Percentiles rank a stretch among this genome's conserved stretches.
phyloP scores from a whole-genome alignment of 2,329 filamentous ascomycete genomes.

The Colletotrichum sp. region DNA sequence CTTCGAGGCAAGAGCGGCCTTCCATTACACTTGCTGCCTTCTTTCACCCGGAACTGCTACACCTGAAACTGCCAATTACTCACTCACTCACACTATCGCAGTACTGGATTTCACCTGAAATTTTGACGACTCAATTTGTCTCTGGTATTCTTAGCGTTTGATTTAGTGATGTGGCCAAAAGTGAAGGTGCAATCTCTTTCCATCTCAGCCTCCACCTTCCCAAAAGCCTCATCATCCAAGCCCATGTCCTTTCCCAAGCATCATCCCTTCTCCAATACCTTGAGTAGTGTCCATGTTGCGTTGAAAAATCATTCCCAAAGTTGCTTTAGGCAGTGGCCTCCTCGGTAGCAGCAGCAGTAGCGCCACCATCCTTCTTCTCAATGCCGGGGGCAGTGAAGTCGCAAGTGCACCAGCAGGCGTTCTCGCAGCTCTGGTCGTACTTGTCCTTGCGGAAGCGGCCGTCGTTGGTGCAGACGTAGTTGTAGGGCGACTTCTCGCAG shows the following conservation, averaged over 20 bases:
- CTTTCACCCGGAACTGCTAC: background rate
- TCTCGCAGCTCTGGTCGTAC: background rate
- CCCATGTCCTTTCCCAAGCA: background rate
- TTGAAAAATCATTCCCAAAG: background rate
- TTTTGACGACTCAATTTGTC: background rate
- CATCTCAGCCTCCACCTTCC: background rate
- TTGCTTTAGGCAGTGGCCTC: background rate
- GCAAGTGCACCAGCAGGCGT: slow-evolving; percentile 1
- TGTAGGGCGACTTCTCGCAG: background rate
- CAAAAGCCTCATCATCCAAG: background rate
- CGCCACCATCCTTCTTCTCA: background rate
- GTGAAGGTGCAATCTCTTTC: background rate
- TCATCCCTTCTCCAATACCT: background rate
- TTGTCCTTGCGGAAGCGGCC: background rate
- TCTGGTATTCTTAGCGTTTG: rapidly evolving
- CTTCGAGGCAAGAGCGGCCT: background rate
- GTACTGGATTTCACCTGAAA: background rate
- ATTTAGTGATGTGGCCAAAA: background rate
- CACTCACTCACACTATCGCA: background rate
- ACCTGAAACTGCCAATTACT: rapidly evolving
- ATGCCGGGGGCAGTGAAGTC: background rate
- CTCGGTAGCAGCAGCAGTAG: background rate
- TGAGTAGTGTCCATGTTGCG: background rate
- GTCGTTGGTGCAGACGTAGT: background rate
- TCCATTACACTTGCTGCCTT: background rate